Base-by-base conservation (phyloP, 2,329 filamentous ascomycete species). In the Fonsecaea erecta region DNA sequence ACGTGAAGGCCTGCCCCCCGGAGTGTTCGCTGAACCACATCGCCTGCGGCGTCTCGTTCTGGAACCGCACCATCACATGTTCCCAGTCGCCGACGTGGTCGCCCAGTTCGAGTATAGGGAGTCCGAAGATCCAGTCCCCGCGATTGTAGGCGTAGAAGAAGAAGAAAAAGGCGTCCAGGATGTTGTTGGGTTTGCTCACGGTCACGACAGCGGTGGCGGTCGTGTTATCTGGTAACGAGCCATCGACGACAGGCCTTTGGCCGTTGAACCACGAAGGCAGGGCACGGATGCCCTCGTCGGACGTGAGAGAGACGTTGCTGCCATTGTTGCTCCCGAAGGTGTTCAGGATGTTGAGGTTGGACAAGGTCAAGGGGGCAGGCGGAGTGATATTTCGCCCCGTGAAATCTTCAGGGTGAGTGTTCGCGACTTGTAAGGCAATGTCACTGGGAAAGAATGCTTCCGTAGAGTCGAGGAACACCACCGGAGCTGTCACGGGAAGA, bases 21-120 rank as follows among this genome's bases (percentile, higher is more conserved):
- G 80, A 75, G 73, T 90, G 88, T 72, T 90, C 87, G 57, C 82
- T 85, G 72, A 83, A 89, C 85, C 86, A 90, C 11, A 90, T 74
- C 0, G 81, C 78, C 66, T 82, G 75, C 0, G 88, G 88, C 0
- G 71, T 67, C 7, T 84, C 84, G 60, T 87, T 79, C 14, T 78
- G 57, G 74, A 90, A 90, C 9, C 88, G 86, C 37, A 90, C 79
- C 64, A 70, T 67, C 18, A 48, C 57, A 26, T 73, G 73, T 62
- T 75, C 82, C 82, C 85, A 88, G 72, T 88, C 86, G 9, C 87
- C 88, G 32, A 90, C 83, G 73, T 90, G 88, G 73, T 88, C 82
- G 67, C 82, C 81, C 51, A 85, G 82, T 69, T 84, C 79, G 63
- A 82, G 69, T 1, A 77, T 78, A 1, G 62, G 58, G 11, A 52